phyloP scores from a whole-genome alignment of 2,329 filamentous ascomycete species.

The Torrubiellomyces zombiae region DNA sequence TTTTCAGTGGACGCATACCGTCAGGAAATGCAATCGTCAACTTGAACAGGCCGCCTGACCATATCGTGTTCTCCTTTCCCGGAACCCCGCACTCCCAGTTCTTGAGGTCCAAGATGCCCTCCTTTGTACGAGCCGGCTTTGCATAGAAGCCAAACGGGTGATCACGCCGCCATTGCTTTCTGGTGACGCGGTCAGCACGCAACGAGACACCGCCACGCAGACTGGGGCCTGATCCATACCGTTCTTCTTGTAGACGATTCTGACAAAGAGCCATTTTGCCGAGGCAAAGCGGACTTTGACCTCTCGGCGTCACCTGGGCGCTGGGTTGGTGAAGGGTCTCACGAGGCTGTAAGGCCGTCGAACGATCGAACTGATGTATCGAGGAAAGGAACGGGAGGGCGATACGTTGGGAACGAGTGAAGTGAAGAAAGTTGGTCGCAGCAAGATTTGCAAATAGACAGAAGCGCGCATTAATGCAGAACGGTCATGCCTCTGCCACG shows the following conservation, averaged over 20 bases:
- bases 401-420: too few species aligned
- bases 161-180: conserved; percentile 92
- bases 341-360: too few species aligned
- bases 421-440: too few species aligned
- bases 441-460: too few species aligned
- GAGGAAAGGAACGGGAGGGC: too few species aligned
- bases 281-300: background rate
- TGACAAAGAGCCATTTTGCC: conserved; percentile 68
- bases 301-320: background rate
- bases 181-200: conserved; percentile 20
- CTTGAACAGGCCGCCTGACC: conserved; percentile 97
- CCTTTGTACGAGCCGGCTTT: conserved; percentile 61
- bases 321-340: too few species aligned
- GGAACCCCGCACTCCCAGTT: conserved; percentile 94
- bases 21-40: conserved; percentile 85
- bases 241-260: conserved; percentile 76
- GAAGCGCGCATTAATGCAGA: too few species aligned
- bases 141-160: conserved; percentile 97
- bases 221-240: conserved; percentile 32
- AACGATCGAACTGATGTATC: too few species aligned
- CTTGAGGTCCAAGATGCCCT: conserved; percentile 81
- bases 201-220: background rate
- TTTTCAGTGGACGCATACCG: too few species aligned
- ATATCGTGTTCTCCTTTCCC: conserved; percentile 90
- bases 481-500: too few species aligned